Base-by-base conservation (phyloP, 2,329 filamentous ascomycete genomes). In the Paraphoma sp. region DNA sequence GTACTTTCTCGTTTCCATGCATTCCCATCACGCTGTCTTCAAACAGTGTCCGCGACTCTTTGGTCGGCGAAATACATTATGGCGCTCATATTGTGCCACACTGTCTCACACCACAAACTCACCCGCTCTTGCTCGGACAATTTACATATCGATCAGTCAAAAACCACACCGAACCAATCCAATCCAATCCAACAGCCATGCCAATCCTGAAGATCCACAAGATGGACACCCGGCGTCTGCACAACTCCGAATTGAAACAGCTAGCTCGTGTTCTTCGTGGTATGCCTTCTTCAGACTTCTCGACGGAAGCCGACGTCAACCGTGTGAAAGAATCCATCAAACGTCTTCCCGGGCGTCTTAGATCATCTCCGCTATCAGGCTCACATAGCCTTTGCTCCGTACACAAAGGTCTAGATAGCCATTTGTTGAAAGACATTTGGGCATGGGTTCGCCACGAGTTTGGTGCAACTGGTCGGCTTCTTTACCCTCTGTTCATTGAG, bases 401-500 rank as follows among this genome's bases (percentile, higher is more conserved):
- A 2, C 72, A 76, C 56, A 65, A 64, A 16, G 60, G 57, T 9
- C 62, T 75, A 1, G 55, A 71, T 31, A 29, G 45, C 3, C 17
- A 61, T 4, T 52, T 74, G 0, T 54, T 71, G 14, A 55, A 61
- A 10, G 59, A 65, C 8, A 59, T 74, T 10, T 74, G 63, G 62
- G 31, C 36, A 3, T 66, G 63, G 62, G 30, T 74, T 4, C 52
- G 51, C 10, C 51, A 65, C 30, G 72, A 74, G 44, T 46, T 74
- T 12, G 64, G 47, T 10, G 59, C 51, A 1, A 57, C 73, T 12
- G 70, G 72, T 4, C 57, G 48, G 7, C 71, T 71, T 29, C 29
- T 72, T 8, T 70, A 67, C 43, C 71, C 72, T 2, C 42, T 75
- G 9, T 53, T 72, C 30, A 59, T 71, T 54, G 50, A 55, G 9